Percentiles rank a stretch among this genome's conserved stretches.
These are phyloP conservation scores for Knufia petricola DNA, from an alignment of 2,329 filamentous ascomycete genomes.

Conservation along the genomic window DNA sequence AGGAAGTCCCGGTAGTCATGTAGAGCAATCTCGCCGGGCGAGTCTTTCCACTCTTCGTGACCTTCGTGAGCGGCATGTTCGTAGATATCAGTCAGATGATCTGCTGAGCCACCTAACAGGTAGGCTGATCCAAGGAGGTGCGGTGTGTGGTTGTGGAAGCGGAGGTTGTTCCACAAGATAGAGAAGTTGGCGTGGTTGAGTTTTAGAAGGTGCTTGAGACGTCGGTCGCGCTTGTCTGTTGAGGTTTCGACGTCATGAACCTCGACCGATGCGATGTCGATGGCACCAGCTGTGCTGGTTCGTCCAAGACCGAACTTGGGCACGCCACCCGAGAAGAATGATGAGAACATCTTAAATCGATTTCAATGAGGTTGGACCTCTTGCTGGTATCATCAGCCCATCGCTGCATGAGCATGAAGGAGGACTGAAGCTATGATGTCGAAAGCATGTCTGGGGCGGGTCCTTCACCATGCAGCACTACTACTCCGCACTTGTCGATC, in stretches of 20 bases:
- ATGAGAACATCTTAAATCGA: slow-evolving; percentile 13
- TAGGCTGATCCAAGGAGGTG: slow-evolving; percentile 78
- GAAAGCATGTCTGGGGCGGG: neutral
- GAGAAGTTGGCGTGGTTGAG: slow-evolving; percentile 87
- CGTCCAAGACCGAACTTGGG: slow-evolving; percentile 16
- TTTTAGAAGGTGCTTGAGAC: slow-evolving; percentile 80
- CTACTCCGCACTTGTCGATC: neutral
- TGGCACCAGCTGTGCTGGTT: slow-evolving; percentile 8
- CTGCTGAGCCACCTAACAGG: slow-evolving; percentile 63
- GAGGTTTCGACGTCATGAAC: slow-evolving; percentile 71
- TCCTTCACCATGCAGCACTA: neutral
- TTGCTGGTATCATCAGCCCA: neutral
- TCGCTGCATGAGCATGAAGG: neutral
- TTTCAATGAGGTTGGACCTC: neutral
- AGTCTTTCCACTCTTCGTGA: slow-evolving; percentile 71
- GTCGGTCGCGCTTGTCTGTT: slow-evolving; percentile 67
- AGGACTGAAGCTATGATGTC: neutral
- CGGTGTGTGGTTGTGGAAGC: slow-evolving; percentile 73
- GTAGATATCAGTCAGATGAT: slow-evolving; percentile 71
- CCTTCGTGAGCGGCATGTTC: slow-evolving; percentile 53
- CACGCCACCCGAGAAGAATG: slow-evolving; percentile 13
- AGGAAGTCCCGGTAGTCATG: slow-evolving; percentile 82
- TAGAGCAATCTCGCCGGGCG: slow-evolving; percentile 71
- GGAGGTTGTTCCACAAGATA: slow-evolving; percentile 64
- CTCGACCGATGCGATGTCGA: slow-evolving; percentile 56